phyloP scores from a whole-genome alignment of 129 eudicot species.

The Heracleum sosnowskyi region DNA sequence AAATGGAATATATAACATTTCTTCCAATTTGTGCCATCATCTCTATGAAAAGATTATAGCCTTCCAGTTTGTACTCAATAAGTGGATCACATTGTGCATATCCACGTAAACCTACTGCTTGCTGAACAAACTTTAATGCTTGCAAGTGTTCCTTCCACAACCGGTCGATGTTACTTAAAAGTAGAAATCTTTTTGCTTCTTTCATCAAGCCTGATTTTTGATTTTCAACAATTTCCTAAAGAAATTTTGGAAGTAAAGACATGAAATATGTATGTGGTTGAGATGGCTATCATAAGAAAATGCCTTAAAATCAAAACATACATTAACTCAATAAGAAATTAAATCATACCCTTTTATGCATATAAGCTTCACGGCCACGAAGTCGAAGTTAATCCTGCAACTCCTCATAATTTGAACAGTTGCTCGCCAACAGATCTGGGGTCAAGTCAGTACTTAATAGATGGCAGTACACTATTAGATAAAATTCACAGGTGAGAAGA shows the following conservation, averaged over 20 bases:
- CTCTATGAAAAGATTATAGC: slow-evolving; percentile 95
- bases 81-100: slow-evolving; percentile 99
- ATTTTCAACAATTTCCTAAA: slow-evolving; percentile 79
- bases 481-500: too few relatives aligned
- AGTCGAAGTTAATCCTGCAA: slow-evolving; percentile 63
- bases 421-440: slow-evolving; percentile 54
- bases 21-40: slow-evolving; percentile 99
- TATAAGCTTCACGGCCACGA: slow-evolving; percentile 92
- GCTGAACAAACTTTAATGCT: slow-evolving; percentile 94
- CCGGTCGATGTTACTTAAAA: slow-evolving; percentile 91
- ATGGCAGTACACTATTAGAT: slow-evolving; percentile 98
- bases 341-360: slow-evolving; percentile 65
- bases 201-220: slow-evolving; percentile 93
- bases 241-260: neutral
- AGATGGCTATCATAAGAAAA: neutral
- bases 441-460: slow-evolving; percentile 83
- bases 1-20: slow-evolving; percentile 88
- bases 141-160: slow-evolving; percentile 99
- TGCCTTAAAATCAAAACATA: neutral
- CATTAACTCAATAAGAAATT: neutral
- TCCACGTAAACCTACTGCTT: slow-evolving; percentile 98
- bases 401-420: slow-evolving; percentile 64
- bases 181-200: slow-evolving; percentile 89
- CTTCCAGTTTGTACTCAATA: slow-evolving; percentile 97
- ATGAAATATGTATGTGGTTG: neutral